A percentile compares a stretch with the other conserved stretches of the same genome.
Conservation (phyloP, 805 yeast species). For the Hanseniaspora lindneri region DNA sequence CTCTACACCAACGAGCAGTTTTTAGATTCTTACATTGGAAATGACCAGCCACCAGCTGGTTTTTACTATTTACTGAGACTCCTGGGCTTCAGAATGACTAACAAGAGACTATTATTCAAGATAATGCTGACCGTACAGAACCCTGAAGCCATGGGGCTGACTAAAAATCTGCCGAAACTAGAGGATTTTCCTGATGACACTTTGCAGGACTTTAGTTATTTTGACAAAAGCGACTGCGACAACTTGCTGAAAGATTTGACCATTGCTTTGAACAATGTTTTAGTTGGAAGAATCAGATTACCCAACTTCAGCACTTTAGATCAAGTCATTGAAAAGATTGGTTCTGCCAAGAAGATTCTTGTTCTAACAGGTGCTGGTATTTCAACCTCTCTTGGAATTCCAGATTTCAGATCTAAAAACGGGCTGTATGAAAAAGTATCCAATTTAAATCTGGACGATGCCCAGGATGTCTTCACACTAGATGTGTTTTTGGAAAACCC, state of each 20-base stretch:
- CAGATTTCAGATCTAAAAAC: conserved; percentile 80
- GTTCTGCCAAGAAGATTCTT: conserved; percentile 47
- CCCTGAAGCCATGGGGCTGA: conserved; percentile 17
- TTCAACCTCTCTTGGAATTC: conserved; percentile 79
- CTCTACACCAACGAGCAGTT: conserved; percentile 49
- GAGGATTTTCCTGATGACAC: conserved; percentile 16
- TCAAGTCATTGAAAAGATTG: conserved; percentile 43
- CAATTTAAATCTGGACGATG: conserved; percentile 63
- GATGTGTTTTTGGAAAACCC: conserved; percentile 66
- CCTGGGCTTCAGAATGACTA: conserved; percentile 46
- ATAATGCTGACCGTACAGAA: conserved; percentile 18
- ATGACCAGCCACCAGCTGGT: conserved; percentile 46
- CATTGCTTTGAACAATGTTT: conserved; percentile 53
- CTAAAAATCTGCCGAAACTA: conserved; percentile 6
- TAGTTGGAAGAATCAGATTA: conserved; percentile 44
- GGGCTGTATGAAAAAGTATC: conserved; percentile 68
- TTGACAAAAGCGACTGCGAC: conserved; percentile 36
- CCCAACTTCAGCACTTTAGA: conserved; percentile 46
- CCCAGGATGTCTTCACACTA: conserved; percentile 80
- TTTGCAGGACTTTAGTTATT: conserved; percentile 26
- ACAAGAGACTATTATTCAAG: conserved; percentile 28
- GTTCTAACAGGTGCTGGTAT: conserved; percentile 91
- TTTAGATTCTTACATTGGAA: conserved; percentile 49
- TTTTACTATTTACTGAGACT: conserved; percentile 45
- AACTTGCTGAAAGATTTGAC: conserved; percentile 43